Evolutionary conservation across 2,329 filamentous ascomycete species (phyloP), one percentile per base, ranked within the genome.

Genomic region (Microdochium trichocladiopsis): DNA sequence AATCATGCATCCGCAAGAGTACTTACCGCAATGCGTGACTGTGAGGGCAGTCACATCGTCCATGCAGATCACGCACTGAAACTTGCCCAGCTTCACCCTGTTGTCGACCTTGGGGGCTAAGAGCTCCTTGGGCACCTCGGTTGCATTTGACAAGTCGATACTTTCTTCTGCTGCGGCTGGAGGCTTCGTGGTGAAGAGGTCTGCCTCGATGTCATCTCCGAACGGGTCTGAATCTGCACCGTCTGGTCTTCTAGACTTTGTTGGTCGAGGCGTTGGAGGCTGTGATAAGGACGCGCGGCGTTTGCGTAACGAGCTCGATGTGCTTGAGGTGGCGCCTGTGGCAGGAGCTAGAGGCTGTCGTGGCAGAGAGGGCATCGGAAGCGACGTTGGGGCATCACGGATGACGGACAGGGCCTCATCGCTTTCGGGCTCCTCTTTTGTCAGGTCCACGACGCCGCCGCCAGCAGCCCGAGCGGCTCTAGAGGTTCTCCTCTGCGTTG

Each of bases 31-130:
- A 64, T 85, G 80, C 2, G 83, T 87, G 47, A 85, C 77, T 1
- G 81, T 84, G 55, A 87, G 60, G 25, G 73, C 70, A 2, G 74
- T 77, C 24, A 73, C 77, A 55, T 81, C 73, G 55, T 86, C 83
- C 80, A 86, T 83, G 66, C 83, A 87, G 53, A 87, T 86, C 45
- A 83, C 80, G 56, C 83, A 87, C 65, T 86, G 80, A 48, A 85
- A 83, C 3, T 72, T 70, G 47, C 74, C 71, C 16, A 87, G 65
- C 63, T 79, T 82, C 60, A 73, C 64, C 50, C 67, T 72, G 11
- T 75, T 78, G 50, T 79, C 76, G 49, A 72, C 69, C 51, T 74
- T 69, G 11, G 72, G 72, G 55, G 71, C 69, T 53, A 69, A 66
- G n/a, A 75, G 63, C 48, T 75, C 67, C 11, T 70, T 63, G 0